Evolutionary conservation across 225 moss, liverwort and hornwort genomes (phyloP).

Genomic region (Climacium dendroides): DNA sequence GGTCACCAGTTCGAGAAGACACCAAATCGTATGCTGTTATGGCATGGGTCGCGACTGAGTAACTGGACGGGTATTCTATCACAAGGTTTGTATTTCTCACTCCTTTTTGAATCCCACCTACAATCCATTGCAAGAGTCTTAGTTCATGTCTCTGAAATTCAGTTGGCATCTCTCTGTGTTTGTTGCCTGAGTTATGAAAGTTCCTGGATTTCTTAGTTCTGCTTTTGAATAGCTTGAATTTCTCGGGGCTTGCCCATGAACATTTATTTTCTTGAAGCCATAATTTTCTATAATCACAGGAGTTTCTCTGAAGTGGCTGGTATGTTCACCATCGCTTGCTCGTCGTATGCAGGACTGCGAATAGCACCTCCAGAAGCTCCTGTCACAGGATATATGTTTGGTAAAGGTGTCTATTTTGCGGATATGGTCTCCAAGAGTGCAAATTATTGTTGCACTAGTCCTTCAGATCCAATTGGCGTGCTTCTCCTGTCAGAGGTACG

Average conservation of each 20-base stretch:
- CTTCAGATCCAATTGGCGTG: constrained; percentile 31
- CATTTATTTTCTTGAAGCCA: not conserved
- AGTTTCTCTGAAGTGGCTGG: not conserved
- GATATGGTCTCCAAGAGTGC: constrained; percentile 97
- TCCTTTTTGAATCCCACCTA: not conserved
- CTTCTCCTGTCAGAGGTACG: constrained; percentile 85
- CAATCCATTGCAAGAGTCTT: not conserved
- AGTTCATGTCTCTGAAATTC: not conserved
- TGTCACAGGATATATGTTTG: constrained; percentile 86
- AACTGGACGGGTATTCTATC: constrained; percentile 98
- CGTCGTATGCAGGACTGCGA: constrained; percentile 53
- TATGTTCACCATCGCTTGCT: not conserved
- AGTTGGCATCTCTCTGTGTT: not conserved
- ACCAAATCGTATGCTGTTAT: constrained; percentile 86
- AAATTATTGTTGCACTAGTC: constrained; percentile 61
- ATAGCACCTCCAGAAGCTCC: constrained; percentile 99
- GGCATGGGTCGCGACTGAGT: constrained; percentile 93
- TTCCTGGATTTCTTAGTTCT: not conserved
- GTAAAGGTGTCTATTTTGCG: constrained; percentile 97
- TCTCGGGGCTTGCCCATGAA: not conserved
- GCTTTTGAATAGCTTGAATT: not conserved
- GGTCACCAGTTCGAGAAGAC: constrained; percentile 47
- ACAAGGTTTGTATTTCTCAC: constrained; percentile 46
- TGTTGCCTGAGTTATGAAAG: not conserved
- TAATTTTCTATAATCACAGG: not conserved